Percentiles rank a stretch among this genome's conserved stretches.
These are phyloP conservation scores for Lagerstroemia speciosa DNA, from an alignment of 345 rosid genomes.

Conservation along the genomic window DNA sequence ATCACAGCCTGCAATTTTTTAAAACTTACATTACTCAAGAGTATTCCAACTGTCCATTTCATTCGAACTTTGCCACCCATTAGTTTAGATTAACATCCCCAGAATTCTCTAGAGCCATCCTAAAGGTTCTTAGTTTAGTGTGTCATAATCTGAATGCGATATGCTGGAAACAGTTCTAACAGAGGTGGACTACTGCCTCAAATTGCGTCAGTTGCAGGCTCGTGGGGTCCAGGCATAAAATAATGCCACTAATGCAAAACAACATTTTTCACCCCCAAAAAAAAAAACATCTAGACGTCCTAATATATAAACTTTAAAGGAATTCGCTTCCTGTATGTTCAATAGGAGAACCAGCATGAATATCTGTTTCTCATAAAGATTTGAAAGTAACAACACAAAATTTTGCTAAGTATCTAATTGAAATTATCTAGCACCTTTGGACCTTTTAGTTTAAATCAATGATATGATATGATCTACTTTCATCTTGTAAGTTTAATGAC, in stretches of 20 bases:
- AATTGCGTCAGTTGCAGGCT: background rate
- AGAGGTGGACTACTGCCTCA: background rate
- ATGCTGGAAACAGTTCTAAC: background rate
- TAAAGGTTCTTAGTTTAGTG: background rate
- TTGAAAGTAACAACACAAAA: background rate
- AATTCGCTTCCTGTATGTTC: no score
- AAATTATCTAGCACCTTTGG: background rate
- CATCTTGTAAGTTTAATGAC: background rate
- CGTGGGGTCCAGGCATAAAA: no score
- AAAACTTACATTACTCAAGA: background rate
- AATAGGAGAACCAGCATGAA: no score
- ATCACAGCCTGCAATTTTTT: no score
- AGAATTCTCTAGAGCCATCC: background rate
- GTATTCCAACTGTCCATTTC: background rate
- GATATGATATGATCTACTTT: background rate
- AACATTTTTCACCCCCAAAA: no score
- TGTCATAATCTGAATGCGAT: background rate
- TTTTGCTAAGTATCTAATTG: background rate
- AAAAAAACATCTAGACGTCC: no score
- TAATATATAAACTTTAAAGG: no score
- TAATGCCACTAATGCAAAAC: no score
- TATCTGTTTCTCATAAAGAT: no score
- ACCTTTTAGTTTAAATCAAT: no score
- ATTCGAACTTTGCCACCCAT: background rate
- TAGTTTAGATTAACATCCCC: background rate